Base-by-base conservation (phyloP, 345 rosid genomes). In the Cardamine chenopodiifolia region DNA sequence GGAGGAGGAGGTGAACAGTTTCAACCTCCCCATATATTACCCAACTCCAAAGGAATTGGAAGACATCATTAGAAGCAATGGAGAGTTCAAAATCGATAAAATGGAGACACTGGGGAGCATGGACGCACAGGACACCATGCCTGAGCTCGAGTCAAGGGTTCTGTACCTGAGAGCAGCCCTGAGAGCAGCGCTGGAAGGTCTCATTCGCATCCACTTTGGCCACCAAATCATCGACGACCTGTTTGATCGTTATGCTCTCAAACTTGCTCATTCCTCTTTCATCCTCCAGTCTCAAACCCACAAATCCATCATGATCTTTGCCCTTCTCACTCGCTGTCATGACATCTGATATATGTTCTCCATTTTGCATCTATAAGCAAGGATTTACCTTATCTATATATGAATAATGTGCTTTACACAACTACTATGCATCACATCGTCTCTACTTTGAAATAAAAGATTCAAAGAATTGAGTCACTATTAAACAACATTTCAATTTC, bases 11-110 rank as follows among this genome's bases (percentile, higher is more conserved):
- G 54, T 77, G 44, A 66, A 77, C 60, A 61, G 71, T 42, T 77
- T 77, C 71, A 77, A 77, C 66, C 63, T 70, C n/a, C 76, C 80
- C n/a, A 55, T 76, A 25, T 70, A 70, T 44, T 62, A 70, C 76
- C 9, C 80, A 70, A 62, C 71, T 32, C 70, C 76, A 61, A 69
- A 62, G 70, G 80, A 76, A 45, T 66, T 70, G 22, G 70, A 47
- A 70, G 75, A 70, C 25, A 63, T 71, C 40, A 70, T 63, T 45
- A 48, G 40, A 17, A 19, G 67, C 42, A 65, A 71, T 45, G 56
- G 48, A 58, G 47, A 71, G 45, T 59, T 60, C 0, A 66, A 11
- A 29, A 48, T 77, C 18, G 77, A 65, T 34, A 77, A 50, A 54
- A 58, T 78, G 69, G 64, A 53, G 65, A 72, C 66, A 18, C 28